Evolutionary conservation across 495 filamentous ascomycete genomes (phyloP).

Genomic region (Zalerion maritima): DNA sequence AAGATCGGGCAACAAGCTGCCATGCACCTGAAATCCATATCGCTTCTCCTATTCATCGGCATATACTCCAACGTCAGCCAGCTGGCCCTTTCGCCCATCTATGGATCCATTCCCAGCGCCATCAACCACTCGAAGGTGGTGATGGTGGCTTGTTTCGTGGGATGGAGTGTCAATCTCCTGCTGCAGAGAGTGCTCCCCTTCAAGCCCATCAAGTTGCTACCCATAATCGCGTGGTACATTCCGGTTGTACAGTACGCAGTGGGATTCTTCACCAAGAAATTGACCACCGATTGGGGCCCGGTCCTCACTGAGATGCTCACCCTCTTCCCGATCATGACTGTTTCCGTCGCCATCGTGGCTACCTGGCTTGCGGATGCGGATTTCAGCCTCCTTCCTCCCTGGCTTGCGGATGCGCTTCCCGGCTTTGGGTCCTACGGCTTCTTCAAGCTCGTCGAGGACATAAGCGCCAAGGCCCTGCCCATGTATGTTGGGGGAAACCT

Average conservation of each 20-base stretch:
- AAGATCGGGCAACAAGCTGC: constrained; percentile 18
- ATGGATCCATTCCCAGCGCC: constrained; percentile 62
- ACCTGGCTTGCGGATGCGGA: constrained; percentile 45
- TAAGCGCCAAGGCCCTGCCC: constrained; percentile 35
- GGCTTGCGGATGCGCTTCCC: constrained; percentile 41
- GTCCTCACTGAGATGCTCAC: constrained; percentile 57
- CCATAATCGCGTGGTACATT: constrained; percentile 58
- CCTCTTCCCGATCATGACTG: constrained; percentile 54
- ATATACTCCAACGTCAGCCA: constrained; percentile 60
- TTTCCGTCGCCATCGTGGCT: constrained; percentile 51
- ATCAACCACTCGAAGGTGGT: constrained; percentile 56
- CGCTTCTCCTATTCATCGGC: constrained; percentile 53
- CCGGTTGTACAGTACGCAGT: constrained; percentile 60
- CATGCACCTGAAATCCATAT: constrained; percentile 21
- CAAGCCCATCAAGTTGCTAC: constrained; percentile 34
- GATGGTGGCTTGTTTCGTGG: constrained; percentile 43
- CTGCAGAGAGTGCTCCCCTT: constrained; percentile 24
- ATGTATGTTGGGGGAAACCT: constrained; percentile 43
- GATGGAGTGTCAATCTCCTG: constrained; percentile 44
- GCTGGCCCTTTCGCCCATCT: constrained; percentile 66
- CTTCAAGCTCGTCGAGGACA: constrained; percentile 43
- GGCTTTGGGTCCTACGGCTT: constrained; percentile 47
- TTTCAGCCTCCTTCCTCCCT: constrained; percentile 38
- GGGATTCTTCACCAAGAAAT: constrained; percentile 47
- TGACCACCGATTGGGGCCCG: constrained; percentile 57